Conservation (phyloP, 192 early-diverging fungal species). For the Umbelopsis vinacea region DNA sequence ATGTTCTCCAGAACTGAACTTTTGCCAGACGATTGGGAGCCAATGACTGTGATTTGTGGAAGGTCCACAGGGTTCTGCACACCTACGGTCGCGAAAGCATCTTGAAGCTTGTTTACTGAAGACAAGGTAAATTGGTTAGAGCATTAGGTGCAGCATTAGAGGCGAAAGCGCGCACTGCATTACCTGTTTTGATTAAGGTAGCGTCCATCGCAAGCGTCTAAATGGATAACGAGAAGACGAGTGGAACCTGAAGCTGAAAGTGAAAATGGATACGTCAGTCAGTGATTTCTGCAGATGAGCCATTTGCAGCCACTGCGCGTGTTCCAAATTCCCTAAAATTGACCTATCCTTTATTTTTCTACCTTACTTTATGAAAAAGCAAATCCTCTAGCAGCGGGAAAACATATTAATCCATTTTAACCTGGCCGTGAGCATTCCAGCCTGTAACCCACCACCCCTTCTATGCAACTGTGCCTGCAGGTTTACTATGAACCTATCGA, state of each 20-base stretch:
- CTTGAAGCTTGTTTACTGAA: constrained; percentile 83
- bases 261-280: constrained; percentile 21
- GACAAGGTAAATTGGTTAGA: not conserved
- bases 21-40: constrained; percentile 91
- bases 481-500: no score
- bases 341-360: not conserved
- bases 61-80: constrained; percentile 90
- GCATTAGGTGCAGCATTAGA: not conserved
- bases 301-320: constrained; percentile 2
- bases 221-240: constrained; percentile 12
- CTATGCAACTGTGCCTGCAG: not conserved
- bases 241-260: constrained; percentile 21
- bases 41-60: constrained; percentile 88
- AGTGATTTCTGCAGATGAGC: not conserved
- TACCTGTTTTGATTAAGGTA: constrained; percentile 56
- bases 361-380: no score
- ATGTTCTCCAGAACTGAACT: constrained; percentile 99
- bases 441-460: not conserved
- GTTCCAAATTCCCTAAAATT: constrained; percentile 1
- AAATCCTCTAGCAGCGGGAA: no score
- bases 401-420: no score
- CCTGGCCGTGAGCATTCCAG: no score
- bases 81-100: constrained; percentile 87
- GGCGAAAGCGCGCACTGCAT: not conserved
- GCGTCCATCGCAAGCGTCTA: constrained; percentile 49